These are phyloP conservation scores for Mycena floridula DNA, from an alignment of 768 basidiomycete genomes.

Conservation along the genomic window DNA sequence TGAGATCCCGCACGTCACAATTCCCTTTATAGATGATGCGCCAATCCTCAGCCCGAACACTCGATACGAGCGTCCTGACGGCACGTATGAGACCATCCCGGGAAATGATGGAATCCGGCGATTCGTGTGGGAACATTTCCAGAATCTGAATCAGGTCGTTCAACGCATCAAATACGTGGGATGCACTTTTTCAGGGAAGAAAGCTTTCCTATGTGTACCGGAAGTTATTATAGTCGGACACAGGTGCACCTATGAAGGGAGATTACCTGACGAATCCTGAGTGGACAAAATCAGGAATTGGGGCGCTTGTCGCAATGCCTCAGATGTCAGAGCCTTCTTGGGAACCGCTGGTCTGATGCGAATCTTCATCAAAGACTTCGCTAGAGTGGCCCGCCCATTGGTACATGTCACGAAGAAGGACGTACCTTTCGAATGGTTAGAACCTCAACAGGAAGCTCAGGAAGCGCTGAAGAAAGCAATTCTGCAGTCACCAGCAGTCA, in stretches of 20 bases:
- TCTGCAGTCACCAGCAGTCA: conserved; percentile 16
- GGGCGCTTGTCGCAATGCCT: conserved; percentile 3
- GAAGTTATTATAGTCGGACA: conserved; percentile 19
- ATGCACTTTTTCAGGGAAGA: conserved; percentile 20
- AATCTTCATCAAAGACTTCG: conserved; percentile 26
- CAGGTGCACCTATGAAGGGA: conserved; percentile 20
- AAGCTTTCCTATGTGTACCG: conserved; percentile 13
- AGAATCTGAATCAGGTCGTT: conserved; percentile 15
- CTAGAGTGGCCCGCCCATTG: conserved; percentile 14
- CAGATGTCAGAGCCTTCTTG: conserved; percentile 23
- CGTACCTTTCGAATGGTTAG: conserved; percentile 22
- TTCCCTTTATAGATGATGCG: conserved; percentile 25
- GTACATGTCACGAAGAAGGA: conserved; percentile 20
- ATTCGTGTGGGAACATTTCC: conserved; percentile 24
- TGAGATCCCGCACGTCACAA: conserved; percentile 21
- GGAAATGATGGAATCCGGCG: conserved; percentile 17
- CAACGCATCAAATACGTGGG: conserved; percentile 15
- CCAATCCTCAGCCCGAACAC: conserved; percentile 16
- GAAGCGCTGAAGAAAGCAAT: conserved; percentile 20
- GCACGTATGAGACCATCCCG: conserved; percentile 14
- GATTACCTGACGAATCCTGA: conserved; percentile 11
- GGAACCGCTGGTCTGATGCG: conserved; percentile 19
- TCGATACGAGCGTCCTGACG: conserved; percentile 11
- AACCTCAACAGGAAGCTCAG: conserved; percentile 15
- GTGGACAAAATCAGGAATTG: conserved; percentile 17